phyloP scores from a whole-genome alignment of 805 yeast genomes.

The Wilhelminamyces savonicus region DNA sequence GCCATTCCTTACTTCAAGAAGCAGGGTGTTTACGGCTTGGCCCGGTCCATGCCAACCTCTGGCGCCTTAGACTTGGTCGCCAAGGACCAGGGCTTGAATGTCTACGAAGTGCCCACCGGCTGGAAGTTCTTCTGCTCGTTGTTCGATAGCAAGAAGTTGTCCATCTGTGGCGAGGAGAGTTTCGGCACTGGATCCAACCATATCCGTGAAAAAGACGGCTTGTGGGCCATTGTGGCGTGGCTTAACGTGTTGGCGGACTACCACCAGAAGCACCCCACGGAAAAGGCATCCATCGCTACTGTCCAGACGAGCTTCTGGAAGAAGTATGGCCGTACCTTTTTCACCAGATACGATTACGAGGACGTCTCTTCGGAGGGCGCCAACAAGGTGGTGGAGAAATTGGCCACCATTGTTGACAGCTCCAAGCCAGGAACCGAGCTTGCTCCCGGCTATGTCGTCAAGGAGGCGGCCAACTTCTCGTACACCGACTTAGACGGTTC shows the following conservation, averaged over 20 bases:
- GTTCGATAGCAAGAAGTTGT: conserved; percentile 86
- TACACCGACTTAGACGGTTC: conserved; percentile 95
- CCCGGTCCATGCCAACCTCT: conserved; percentile 96
- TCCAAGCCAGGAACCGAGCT: conserved; percentile 41
- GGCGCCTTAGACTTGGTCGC: conserved; percentile 93
- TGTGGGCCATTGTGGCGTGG: conserved; percentile 98
- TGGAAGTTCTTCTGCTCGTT: conserved; percentile 98
- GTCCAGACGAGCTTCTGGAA: conserved; percentile 86
- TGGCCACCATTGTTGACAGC: conserved; percentile 22
- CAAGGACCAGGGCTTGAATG: conserved; percentile 58
- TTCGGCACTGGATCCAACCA: conserved; percentile 98
- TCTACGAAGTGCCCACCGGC: conserved; percentile 97
- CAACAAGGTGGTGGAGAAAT: conserved; percentile 49
- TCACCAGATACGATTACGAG: conserved; percentile 93
- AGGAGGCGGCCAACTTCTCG: conserved; percentile 80
- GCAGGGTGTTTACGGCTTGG: conserved; percentile 85
- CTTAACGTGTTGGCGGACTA: conserved; percentile 87
- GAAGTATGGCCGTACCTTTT: conserved; percentile 93
- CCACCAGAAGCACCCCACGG: conserved; percentile 51
- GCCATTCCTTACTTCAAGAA: conserved; percentile 85
- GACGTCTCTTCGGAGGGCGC: conserved; percentile 76
- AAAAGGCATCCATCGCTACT: conserved; percentile 59
- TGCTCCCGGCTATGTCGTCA: conserved; percentile 47
- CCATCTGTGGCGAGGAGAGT: conserved; percentile 97
- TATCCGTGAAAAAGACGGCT: conserved; percentile 94